Conservation (phyloP, 176 grass and related monocot species). For the Oropetium thomaeum region DNA sequence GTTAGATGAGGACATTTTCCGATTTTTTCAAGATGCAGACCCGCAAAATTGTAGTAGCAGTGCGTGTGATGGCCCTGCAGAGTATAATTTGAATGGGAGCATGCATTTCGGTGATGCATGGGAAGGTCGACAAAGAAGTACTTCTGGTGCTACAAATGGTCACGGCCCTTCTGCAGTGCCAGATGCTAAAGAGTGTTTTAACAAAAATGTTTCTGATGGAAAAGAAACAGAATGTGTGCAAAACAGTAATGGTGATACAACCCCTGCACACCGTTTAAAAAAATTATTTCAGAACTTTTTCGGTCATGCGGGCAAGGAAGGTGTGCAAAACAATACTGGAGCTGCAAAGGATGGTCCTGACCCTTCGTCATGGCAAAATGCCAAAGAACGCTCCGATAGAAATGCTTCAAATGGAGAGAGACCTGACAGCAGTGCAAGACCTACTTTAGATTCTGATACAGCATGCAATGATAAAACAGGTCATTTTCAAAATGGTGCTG, state of each 20-base stretch:
- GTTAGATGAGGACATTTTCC: conserved; percentile 17
- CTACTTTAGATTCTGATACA: conserved; percentile 2
- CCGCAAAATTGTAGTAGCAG: neutral
- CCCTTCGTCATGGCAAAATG: conserved; percentile 33
- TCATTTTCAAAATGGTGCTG: neutral
- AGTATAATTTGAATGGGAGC: neutral
- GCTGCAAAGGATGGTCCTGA: conserved; percentile 9
- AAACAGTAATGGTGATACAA: neutral
- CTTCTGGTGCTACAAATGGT: conserved; percentile 7
- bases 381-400: conserved; percentile 19
- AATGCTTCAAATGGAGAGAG: conserved; percentile 13
- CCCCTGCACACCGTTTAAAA: no score
- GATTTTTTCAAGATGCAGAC: neutral
- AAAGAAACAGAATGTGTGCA: conserved; percentile 14
- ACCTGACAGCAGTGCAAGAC: conserved; percentile 6
- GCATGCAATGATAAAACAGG: neutral
- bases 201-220: conserved; percentile 10
- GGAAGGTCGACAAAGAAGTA: conserved; percentile 5
- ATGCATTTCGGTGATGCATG: conserved; percentile 5
- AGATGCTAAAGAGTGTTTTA: conserved; percentile 12
- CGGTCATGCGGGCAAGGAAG: neutral
- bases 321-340: conserved; percentile 7
- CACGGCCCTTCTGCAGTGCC: conserved; percentile 27
- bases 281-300: conserved; percentile 30
- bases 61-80: neutral